These are phyloP conservation scores for Penicillium nordicum DNA, from an alignment of 2,329 filamentous ascomycete genomes.

Conservation along the genomic window DNA sequence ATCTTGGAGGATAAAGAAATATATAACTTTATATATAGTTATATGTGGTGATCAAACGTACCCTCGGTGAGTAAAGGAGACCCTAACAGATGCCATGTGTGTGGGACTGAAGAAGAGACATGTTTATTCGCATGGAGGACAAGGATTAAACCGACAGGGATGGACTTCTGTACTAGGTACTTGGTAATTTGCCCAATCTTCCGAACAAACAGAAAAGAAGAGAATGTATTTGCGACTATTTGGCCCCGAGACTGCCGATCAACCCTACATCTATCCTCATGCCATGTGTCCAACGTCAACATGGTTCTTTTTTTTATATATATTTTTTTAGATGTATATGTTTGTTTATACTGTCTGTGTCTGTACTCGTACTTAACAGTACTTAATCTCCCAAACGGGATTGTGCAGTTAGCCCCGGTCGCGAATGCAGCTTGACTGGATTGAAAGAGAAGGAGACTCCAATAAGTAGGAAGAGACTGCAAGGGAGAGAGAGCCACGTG, in stretches of 20 bases:
- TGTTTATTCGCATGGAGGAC: neutral
- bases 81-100: neutral
- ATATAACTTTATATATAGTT: neutral
- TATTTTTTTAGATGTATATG: neutral
- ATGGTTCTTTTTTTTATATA: neutral
- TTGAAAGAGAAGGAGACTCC: slow-evolving; percentile 3
- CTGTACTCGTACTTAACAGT: neutral
- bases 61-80: neutral
- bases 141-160: neutral
- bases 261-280: slow-evolving; percentile 5
- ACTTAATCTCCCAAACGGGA: neutral
- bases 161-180: neutral
- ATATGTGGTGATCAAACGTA: neutral
- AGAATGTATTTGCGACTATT: neutral
- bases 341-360: too few relatives aligned
- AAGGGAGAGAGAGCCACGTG: slow-evolving; percentile 8
- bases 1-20: neutral
- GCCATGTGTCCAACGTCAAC: slow-evolving; percentile 21
- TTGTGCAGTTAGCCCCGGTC: slow-evolving; percentile 5
- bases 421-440: slow-evolving; percentile 4
- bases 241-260: neutral
- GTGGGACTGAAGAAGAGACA: neutral
- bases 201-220: neutral
- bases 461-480: neutral
- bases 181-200: neutral